Conservation (phyloP, 176 grass and related monocot species). For the Ananas comosus region DNA sequence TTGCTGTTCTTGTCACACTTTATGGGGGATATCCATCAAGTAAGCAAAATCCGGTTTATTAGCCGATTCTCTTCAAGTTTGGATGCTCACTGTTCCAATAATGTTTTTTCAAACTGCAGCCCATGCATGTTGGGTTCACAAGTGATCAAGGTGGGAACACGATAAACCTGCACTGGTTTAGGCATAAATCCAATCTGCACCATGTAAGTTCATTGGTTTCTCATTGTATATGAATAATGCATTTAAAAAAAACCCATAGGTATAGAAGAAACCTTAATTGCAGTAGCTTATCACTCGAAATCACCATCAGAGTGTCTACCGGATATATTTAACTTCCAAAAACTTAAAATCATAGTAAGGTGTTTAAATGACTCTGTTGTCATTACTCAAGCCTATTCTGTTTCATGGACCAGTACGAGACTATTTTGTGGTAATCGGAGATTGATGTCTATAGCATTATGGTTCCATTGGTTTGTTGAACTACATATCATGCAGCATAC, state of each 20-base stretch:
- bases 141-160: constrained; percentile 70
- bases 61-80: not conserved
- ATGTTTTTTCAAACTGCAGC: constrained; percentile 28
- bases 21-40: constrained; percentile 95
- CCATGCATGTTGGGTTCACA: constrained; percentile 87
- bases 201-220: constrained; percentile 33
- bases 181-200: constrained; percentile 74
- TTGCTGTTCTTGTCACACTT: constrained; percentile 83
- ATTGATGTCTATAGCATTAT: too few relatives aligned
- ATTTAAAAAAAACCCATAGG: not conserved
- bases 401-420: too few relatives aligned
- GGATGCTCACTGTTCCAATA: not conserved
- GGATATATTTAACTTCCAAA: too few relatives aligned
- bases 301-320: too few relatives aligned
- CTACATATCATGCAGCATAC: too few relatives aligned
- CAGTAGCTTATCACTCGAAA: not conserved
- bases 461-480: too few relatives aligned
- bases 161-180: constrained; percentile 66
- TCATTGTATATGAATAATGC: not conserved
- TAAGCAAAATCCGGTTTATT: not conserved
- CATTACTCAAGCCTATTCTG: too few relatives aligned
- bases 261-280: not conserved
- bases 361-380: too few relatives aligned
- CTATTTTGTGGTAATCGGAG: too few relatives aligned
- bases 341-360: too few relatives aligned